Base-by-base conservation (phyloP, 352 stramenopile species). In the Globisporangium mamillatum region DNA sequence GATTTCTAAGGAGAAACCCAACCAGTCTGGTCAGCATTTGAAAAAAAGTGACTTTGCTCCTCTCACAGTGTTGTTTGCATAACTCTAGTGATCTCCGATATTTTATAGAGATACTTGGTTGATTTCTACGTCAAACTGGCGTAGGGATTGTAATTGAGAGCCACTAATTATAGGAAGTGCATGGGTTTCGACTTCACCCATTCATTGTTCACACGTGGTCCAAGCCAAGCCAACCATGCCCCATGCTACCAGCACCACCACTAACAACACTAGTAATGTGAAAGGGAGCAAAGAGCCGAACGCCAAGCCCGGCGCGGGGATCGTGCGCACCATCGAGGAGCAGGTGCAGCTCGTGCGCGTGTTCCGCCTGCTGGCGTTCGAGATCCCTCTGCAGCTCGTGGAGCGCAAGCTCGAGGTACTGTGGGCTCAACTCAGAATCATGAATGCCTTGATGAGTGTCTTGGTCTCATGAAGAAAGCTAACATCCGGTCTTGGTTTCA, bases 291-390 rank as follows among this genome's bases (percentile, higher is more conserved):
- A 16, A 27, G 41, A 80, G 55, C 50, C 29, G 60, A 75, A 57
- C 52, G 5, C 38, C 12, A 71, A 48, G 38, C 69, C 76, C 32
- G 69, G 74, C 63, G 67, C 27, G 12, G 74, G 56, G 60, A 66
- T 60, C 14, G 72, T 79, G 20, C 79, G 75, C 58, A 91, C 76
- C 27, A 82, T 94, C 24, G 86, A 92, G 53, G 86, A 94, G 73
- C 81, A 92, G 70, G 70, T 92, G n/a, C 86, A 92, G 61, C 73
- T 94, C 16, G 76, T 78, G 16, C 78, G 86, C 59, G 78, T 93
- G 20, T 93, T 94, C 60, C 84, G 86, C 10, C 60, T 86, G 20
- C 67, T 94, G 12, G 77, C 82, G 1, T 89, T 94, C 53, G 83
- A 93, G 12, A 78, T 88, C 1, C 81, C 86, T 0, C 69, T 89